phyloP scores from a whole-genome alignment of 495 filamentous ascomycete species.

The Friedmanniomyces endolithicus region DNA sequence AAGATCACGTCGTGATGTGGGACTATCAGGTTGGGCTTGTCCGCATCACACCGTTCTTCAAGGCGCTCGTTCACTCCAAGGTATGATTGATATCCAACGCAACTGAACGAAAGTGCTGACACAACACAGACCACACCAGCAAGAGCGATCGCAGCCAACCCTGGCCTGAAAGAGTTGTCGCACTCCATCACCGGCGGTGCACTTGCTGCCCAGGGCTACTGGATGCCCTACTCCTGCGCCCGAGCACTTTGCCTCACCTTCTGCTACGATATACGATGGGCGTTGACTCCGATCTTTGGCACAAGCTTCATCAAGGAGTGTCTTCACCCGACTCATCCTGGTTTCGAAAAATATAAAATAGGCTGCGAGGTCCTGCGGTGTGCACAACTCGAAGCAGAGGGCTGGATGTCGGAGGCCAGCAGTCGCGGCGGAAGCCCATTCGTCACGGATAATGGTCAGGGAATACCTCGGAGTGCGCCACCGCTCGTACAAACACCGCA shows the following conservation, averaged over 20 bases:
- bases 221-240: constrained; percentile 84
- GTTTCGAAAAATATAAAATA: constrained; percentile 58
- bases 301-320: constrained; percentile 62
- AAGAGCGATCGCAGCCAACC: constrained; percentile 66
- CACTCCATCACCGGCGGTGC: constrained; percentile 92
- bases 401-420: neutral
- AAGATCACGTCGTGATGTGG: constrained; percentile 75
- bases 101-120: neutral
- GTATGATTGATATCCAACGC: constrained; percentile 31
- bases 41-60: constrained; percentile 89
- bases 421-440: constrained; percentile 2
- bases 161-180: constrained; percentile 70
- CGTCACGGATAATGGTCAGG: neutral
- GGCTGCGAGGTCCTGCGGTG: constrained; percentile 42
- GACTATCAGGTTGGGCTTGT: constrained; percentile 95
- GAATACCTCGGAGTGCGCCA: constrained; percentile 8
- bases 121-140: constrained; percentile 60
- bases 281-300: constrained; percentile 80
- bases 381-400: constrained; percentile 15
- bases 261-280: constrained; percentile 71
- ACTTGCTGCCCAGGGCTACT: constrained; percentile 88
- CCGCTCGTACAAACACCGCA: neutral
- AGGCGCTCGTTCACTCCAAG: constrained; percentile 76
- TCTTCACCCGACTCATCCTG: constrained; percentile 42
- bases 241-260: constrained; percentile 76